Percentiles rank a stretch among this genome's conserved stretches.
These are phyloP conservation scores for Marasmius sp. DNA, from an alignment of 1,284 basidiomycete genomes.

Conservation along the genomic window DNA sequence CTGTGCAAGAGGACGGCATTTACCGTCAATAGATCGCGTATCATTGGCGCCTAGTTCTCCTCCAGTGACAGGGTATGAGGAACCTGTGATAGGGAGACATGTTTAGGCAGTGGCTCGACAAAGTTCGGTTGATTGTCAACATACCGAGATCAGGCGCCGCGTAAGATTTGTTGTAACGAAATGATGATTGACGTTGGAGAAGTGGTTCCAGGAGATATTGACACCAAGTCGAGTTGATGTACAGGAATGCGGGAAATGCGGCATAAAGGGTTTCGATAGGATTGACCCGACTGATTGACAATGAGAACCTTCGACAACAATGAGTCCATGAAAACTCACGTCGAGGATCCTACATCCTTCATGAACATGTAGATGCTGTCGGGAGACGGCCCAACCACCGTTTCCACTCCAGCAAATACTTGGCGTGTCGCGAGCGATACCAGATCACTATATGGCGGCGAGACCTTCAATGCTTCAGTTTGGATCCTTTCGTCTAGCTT, in stretches of 20 bases:
- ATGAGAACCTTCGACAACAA: neutral
- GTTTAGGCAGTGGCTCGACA: too few species aligned
- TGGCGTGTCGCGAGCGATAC: neutral
- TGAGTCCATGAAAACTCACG: constrained; percentile 4
- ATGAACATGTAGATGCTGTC: constrained; percentile 33
- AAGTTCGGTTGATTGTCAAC: neutral
- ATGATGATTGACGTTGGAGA: constrained; percentile 31
- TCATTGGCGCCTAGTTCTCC: constrained; percentile 23
- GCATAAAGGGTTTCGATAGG: constrained; percentile 43
- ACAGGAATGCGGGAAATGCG: constrained; percentile 37
- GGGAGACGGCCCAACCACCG: neutral
- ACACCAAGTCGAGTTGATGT: constrained; percentile 35
- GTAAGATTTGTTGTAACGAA: constrained; percentile 19
- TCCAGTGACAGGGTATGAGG: neutral
- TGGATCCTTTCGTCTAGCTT: neutral
- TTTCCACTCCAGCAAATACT: neutral
- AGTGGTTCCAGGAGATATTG: constrained; percentile 39
- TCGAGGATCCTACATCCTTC: constrained; percentile 29
- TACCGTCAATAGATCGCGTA: constrained; percentile 20
- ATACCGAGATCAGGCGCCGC: constrained; percentile 35
- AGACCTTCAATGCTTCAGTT: neutral
- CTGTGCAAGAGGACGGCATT: neutral
- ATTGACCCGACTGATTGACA: constrained; percentile 23
- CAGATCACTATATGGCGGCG: neutral
- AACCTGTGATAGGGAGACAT: neutral